These are phyloP conservation scores for Sonneratia caseolaris DNA, from an alignment of 345 rosid species.

Conservation along the genomic window DNA sequence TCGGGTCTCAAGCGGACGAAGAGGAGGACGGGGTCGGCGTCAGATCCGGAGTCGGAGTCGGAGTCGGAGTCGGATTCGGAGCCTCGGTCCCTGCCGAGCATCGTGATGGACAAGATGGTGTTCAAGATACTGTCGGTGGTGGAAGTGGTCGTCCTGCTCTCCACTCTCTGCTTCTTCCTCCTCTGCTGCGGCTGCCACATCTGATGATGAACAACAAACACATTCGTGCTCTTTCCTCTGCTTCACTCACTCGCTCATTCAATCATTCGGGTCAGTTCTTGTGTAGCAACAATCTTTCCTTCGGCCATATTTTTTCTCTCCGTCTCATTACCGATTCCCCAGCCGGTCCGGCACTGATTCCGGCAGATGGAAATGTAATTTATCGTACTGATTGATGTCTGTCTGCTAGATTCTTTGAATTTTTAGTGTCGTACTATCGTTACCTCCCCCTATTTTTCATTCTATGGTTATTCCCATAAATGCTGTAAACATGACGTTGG, in stretches of 20 bases:
- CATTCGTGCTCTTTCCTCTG: too few relatives aligned
- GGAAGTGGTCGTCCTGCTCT: constrained; percentile 53
- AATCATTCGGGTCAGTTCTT: neutral
- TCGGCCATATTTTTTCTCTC: too few relatives aligned
- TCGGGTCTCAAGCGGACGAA: constrained; percentile 21
- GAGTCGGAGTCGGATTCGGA: constrained; percentile 10
- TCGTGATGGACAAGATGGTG: constrained; percentile 32
- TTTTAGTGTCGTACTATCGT: too few relatives aligned
- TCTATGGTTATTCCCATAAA: too few relatives aligned
- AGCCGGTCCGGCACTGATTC: too few relatives aligned
- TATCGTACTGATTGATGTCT: too few relatives aligned
- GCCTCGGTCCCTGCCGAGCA: constrained; percentile 14
- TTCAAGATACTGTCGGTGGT: constrained; percentile 46
- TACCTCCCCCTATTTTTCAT: too few relatives aligned
- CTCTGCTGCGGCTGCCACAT: constrained; percentile 68
- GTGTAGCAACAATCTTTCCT: neutral
- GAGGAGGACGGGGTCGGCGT: neutral
- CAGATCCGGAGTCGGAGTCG: neutral
- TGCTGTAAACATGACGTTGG: too few relatives aligned
- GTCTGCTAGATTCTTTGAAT: too few relatives aligned
- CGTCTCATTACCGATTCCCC: too few relatives aligned
- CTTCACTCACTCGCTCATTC: neutral
- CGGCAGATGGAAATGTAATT: too few relatives aligned
- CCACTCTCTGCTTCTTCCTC: constrained; percentile 67
- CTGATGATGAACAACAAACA: constrained; percentile 10